Base-by-base conservation (phyloP, 2,329 filamentous ascomycete genomes). In the Emergomyces pasteurianus region DNA sequence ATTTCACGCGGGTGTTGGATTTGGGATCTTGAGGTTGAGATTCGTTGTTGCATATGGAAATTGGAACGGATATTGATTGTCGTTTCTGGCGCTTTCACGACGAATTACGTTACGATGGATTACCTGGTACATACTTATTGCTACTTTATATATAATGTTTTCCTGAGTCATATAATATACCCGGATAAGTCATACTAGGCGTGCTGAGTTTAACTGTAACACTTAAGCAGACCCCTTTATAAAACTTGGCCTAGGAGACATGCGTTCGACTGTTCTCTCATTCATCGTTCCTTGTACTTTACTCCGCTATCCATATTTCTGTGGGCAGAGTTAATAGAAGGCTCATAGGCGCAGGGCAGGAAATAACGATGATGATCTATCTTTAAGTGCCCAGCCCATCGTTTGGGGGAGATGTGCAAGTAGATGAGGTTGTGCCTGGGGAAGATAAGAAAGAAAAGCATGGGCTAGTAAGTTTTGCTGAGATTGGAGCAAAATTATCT, bases 51-150 rank as follows among this genome's bases (percentile, higher is more conserved):
- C 31, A 53, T 47, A 58, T 43, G 38, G 62, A 38, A 58, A 53
- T n/a, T 52, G 59, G 55, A 49, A 62, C 65, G 67, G 67, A 67
- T 69, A 68, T 65, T 23, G 52, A 10, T n/a, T 40, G 7, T 55
- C n/a, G 21, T 56, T 16, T 53, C 38, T 42, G 53, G 53, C 53
- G 36, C n/a, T 56, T 56, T 56, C 36, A 31, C 18, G 50, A 36
- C 36, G 18, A 36, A 28, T 34, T 36, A 53, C 16, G 16, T 36
- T 16, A 31, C 34, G 9, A 53, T n/a, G 16, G 16, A 9, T 28
- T 50, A 50, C 5, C 23, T 4, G 12, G 47, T 26, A 50, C 26
- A 50, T 50, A 31, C 23, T 50, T 9, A 2, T 31, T 28, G 23
- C 12, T 14, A 26, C 10, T 28, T 50, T 31, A 18, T 43, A 18